Percentiles rank a stretch among this genome's conserved stretches.
Conservation (phyloP, 352 stramenopile species). For the Globisporangium radiosum region DNA sequence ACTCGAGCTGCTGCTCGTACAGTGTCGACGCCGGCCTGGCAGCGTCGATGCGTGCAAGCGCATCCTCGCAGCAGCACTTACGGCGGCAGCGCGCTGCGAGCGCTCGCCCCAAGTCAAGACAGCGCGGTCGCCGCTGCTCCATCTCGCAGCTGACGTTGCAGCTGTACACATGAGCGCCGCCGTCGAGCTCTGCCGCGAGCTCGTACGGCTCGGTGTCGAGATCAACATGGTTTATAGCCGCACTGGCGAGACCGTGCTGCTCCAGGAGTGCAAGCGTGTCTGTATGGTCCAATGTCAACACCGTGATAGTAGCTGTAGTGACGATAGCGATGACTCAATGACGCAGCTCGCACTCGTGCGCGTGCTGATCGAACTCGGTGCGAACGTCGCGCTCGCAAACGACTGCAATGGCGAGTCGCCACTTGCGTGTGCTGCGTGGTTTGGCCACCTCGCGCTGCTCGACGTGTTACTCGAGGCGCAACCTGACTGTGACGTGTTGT, state of each 20-base stretch:
- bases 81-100: not conserved
- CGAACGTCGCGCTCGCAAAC: slow-evolving; percentile 49
- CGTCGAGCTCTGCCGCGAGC: slow-evolving; percentile 38
- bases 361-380: slow-evolving; percentile 39
- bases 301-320: not conserved
- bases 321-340: slow-evolving; percentile 4
- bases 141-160: slow-evolving; percentile 40
- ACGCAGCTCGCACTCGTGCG: slow-evolving; percentile 33
- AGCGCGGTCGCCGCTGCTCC: slow-evolving; percentile 25
- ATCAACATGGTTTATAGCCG: slow-evolving; percentile 37
- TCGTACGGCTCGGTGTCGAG: slow-evolving; percentile 33
- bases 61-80: slow-evolving; percentile 10
- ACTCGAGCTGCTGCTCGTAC: slow-evolving; percentile 19
- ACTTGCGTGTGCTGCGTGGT: slow-evolving; percentile 42
- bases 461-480: slow-evolving; percentile 48
- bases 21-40: slow-evolving; percentile 6
- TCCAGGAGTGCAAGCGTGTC: slow-evolving; percentile 56
- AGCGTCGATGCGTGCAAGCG: slow-evolving; percentile 10
- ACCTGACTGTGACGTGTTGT: slow-evolving; percentile 28
- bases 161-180: slow-evolving; percentile 38
- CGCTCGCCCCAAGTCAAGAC: slow-evolving; percentile 17
- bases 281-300: slow-evolving; percentile 10
- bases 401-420: slow-evolving; percentile 42
- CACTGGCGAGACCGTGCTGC: slow-evolving; percentile 36
- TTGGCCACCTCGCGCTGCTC: slow-evolving; percentile 35